Conservation (phyloP, 805 yeast genomes). For the Candida dendrica region DNA sequence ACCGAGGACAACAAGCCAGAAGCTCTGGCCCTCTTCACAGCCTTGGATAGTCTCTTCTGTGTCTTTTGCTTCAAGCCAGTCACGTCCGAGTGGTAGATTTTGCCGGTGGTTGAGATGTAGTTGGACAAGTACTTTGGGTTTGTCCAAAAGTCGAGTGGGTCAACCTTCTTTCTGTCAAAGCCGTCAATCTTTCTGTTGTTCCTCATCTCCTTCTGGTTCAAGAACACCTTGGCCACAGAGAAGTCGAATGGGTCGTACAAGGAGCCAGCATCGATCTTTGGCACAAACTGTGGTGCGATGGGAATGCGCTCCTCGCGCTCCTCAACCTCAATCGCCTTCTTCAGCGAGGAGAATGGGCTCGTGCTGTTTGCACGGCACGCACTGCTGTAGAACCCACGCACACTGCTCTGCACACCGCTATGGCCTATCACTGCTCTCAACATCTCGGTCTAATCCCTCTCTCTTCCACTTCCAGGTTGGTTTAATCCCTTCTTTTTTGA, state of each 20-base stretch:
- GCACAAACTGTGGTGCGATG: conserved; percentile 24
- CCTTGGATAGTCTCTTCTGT: conserved; percentile 67
- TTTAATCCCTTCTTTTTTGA: too few relatives aligned
- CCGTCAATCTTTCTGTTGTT: conserved; percentile 12
- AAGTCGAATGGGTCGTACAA: conserved; percentile 82
- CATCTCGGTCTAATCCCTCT: background rate
- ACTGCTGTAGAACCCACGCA: background rate
- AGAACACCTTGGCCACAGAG: conserved; percentile 47
- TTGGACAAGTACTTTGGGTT: conserved; percentile 64
- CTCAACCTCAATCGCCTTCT: background rate
- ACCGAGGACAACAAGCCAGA: conserved; percentile 73
- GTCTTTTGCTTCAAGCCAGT: conserved; percentile 61
- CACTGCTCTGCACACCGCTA: too few relatives aligned
- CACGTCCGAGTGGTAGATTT: conserved; percentile 63
- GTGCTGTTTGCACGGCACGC: too few relatives aligned
- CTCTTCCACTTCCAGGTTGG: too few relatives aligned
- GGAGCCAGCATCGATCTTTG: conserved; percentile 41
- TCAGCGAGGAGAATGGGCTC: too few relatives aligned
- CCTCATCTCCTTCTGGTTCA: conserved; percentile 31
- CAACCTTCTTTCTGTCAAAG: conserved; percentile 42
- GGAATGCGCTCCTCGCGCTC: background rate
- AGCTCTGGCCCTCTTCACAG: conserved; percentile 73
- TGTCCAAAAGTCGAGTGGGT: conserved; percentile 66
- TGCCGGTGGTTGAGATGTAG: conserved; percentile 66
- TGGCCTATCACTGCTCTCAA: background rate